Base-by-base conservation (phyloP, 768 basidiomycete genomes). In the Lactifluus pinguis region DNA sequence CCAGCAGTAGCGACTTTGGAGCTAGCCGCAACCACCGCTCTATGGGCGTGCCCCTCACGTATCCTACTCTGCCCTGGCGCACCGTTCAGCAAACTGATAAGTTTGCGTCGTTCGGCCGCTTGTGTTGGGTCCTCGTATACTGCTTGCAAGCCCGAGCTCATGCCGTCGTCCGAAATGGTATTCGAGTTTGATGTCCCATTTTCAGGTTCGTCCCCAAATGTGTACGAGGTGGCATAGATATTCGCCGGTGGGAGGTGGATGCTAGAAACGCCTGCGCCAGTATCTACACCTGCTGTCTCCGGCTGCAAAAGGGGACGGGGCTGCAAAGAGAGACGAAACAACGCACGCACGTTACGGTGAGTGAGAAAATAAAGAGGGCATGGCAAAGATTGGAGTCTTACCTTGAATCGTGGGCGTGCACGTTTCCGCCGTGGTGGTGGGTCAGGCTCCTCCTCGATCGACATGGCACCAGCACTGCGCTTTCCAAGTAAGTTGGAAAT, bases 401-500 rank as follows among this genome's bases (percentile, higher is more conserved):
- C 78, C 68, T 70, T 77, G 11, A 71, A 71, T 6, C 71, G 71
- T 1, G 76, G 78, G 13, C 77, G 68, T 11, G 73, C 67, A 38
- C 77, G 70, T 55, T 76, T 77, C 1, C 73, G 73, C 14, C 55
- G 52, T 53, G 68, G 69, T 50, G 58, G 63, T 2, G 62, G 63
- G 13, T 62, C 67, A 15, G 47, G 44, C 14, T 59, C 44, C 11
- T 59, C 57, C 36, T 47, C 68, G 7, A 66, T 66, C 48, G 69
- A 70, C 3, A 74, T 72, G 0, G 77, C 72, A 10, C 77, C 60
- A 29, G 53, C 55, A 42, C 25, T 76, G 9, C 87, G 78, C 69
- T 92, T 91, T 9, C 87, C 88, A 15, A 91, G 74, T 57, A 89
- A 70, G 21, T 81, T 80, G 6, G 83, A 81, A 52, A 90, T 81